A percentile compares a stretch with the other conserved stretches of the same genome.
phyloP scores from a whole-genome alignment of 495 filamentous ascomycete species.

The Daldinia loculata region DNA sequence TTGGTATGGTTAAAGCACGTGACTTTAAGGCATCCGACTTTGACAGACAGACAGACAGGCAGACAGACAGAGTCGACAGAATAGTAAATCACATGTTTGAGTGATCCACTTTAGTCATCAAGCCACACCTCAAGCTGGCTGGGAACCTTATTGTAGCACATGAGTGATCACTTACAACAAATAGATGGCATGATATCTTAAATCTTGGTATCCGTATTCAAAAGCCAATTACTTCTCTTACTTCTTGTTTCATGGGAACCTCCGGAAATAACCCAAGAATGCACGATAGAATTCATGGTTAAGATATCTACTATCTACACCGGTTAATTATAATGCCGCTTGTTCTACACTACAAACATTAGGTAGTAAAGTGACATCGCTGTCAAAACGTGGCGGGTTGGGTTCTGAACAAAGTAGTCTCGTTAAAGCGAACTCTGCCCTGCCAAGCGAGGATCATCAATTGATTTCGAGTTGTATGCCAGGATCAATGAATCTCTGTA shows the following conservation, averaged over 20 bases:
- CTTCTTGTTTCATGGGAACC: too few species aligned
- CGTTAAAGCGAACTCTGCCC: slow-evolving; percentile 31
- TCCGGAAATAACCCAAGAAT: too few species aligned
- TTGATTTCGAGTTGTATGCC: slow-evolving; percentile 10
- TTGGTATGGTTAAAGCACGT: slow-evolving; percentile 27
- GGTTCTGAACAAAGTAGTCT: slow-evolving; percentile 5
- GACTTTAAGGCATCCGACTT: slow-evolving; percentile 8
- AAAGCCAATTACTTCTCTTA: too few species aligned
- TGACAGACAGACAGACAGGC: too few species aligned
- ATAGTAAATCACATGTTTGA: slow-evolving; percentile 12
- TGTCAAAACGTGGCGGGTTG: slow-evolving; percentile 20
- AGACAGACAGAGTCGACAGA: not conserved
- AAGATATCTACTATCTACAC: not conserved
- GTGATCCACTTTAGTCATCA: slow-evolving; percentile 27
- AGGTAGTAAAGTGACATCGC: not conserved
- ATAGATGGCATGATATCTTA: not conserved
- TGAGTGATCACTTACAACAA: not conserved
- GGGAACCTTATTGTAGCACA: not conserved
- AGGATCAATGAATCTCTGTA: not conserved
- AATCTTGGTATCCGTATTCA: not conserved
- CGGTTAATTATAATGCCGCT: not conserved
- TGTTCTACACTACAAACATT: not conserved
- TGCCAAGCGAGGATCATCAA: slow-evolving; percentile 19
- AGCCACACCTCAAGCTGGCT: not conserved
- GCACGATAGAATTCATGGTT: too few species aligned